Evolutionary conservation across 495 filamentous ascomycete genomes (phyloP), one percentile per base, ranked within the genome.

Genomic region (Gamarada debralockiae): DNA sequence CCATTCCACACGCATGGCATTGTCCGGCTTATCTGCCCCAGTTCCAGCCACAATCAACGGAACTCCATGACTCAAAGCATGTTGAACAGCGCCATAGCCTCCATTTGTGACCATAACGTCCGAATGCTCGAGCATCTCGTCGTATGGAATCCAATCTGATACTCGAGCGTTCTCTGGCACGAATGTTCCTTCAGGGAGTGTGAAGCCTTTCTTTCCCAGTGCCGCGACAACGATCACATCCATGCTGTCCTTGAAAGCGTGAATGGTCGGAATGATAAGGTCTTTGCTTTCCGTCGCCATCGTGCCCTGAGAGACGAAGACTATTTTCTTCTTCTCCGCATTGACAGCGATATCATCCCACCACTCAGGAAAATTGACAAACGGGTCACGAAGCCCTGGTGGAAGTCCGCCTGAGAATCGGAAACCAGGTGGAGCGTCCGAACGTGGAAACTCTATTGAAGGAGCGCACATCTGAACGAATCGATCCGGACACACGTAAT

Each of bases 61-160:
- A 14, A 65, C 57, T 0, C 66, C 65, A 52, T 66, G 59, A 10
- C 45, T 50, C 2, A 69, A 53, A 36, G 54, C 53, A 48, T 67
- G 66, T 42, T 56, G 52, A 21, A 67, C 61, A 1, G 53, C 62
- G 22, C 67, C 69, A 40, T 67, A 70, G 3, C 64, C 60, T 3
- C 65, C 67, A 31, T 68, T 67, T 20, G 55, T 64, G 8, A 70
- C 47, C 51, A 72, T 63, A 6, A 70, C 64, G 43, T 64, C 66
- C 0, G 52, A 49, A 41, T 59, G 49, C 15, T 45, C 41, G 9
- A 69, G 53, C 1, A 67, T 34, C 14, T 59, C 55, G 46, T 67
- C 67, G 49, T 63, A 71, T 8, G 69, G 69, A n/a, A 70, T 50
- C 44, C 53, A 71, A 34, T 70, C 65, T 9, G 52, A 55, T 2